Conservation (phyloP, 768 basidiomycete genomes). For the Boletus reticulatus region DNA sequence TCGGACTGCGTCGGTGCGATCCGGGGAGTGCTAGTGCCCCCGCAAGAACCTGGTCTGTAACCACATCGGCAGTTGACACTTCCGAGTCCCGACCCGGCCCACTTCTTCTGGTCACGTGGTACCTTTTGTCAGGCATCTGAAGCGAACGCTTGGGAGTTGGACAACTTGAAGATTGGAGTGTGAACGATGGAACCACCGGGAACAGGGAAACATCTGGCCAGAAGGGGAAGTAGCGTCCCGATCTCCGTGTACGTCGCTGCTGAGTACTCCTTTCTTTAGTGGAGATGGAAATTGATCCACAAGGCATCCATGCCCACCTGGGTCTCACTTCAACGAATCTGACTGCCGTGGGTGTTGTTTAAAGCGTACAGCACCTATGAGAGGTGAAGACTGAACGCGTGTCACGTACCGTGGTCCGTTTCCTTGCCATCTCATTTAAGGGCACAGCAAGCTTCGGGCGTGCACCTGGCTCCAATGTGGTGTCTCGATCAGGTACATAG, state of each 20-base stretch:
- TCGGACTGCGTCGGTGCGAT: background rate
- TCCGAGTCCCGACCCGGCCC: background rate
- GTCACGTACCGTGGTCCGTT: background rate
- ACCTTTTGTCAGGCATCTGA: too few species aligned
- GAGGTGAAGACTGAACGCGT: background rate
- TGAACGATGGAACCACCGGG: too few species aligned
- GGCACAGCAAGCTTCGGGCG: background rate
- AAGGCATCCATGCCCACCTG: background rate
- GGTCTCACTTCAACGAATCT: background rate
- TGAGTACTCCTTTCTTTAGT: background rate
- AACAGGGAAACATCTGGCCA: too few species aligned
- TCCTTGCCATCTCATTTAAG: background rate
- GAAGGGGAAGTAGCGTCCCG: too few species aligned
- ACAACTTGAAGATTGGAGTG: too few species aligned
- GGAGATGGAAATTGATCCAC: background rate
- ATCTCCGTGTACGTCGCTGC: background rate
- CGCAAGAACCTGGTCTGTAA: slow-evolving; percentile 2
- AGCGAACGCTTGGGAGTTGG: too few species aligned
- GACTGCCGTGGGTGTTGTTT: background rate
- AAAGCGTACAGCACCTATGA: background rate
- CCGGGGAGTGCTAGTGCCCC: background rate
- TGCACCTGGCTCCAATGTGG: too few species aligned
- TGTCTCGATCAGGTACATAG: too few species aligned
- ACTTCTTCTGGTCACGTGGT: too few species aligned
- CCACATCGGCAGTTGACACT: background rate